Base-by-base conservation (phyloP, 1,139 yeast species). In the Keqinozyma sinolaborantium region DNA sequence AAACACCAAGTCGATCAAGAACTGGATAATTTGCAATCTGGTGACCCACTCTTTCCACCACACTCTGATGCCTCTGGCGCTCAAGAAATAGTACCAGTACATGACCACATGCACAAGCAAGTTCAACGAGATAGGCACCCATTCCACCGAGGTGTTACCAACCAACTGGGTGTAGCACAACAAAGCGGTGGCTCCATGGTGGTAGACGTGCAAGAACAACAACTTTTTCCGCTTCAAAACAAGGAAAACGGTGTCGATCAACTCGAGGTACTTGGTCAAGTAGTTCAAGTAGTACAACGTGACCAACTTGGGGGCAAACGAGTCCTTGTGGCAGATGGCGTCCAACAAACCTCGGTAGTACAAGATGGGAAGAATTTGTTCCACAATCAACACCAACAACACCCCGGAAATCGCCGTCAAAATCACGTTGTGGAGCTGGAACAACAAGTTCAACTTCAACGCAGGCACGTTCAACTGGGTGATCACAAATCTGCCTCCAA, bases 41-140 rank as follows among this genome's bases (percentile, higher is more conserved):
- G 98, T 92, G 48, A 92, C 97, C 97, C 97, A 92, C 67, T 90
- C 95, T 67, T 92, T 92, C 98, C 98, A 92, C 97, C 97, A 90
- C 38, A 92, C 97, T 50, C 92, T 81, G 56, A 90, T 85, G 39
- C 96, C 95, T 60, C 95, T 77, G 12, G 97, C 87, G 46, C 92
- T 76, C 52, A 92, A 72, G 76, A 88, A 90, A 73, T 92, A 92
- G 76, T 92, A 92, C 85, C 90, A 92, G 77, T 92, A 92, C 98
- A 92, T 92, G 47, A 92, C 82, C 31, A 92, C 96, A 56, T 92
- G 98, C 30, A 92, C 98, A 37, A 79, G 85, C 63, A 92, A 72
- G 71, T 92, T 92, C 54, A 92, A 72, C 23, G 81, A 58, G 56
- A 92, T 92, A 39, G 95, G 95, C 32, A 92, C 97, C 97, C 97